Base-by-base conservation (phyloP, 768 basidiomycete genomes). In the Zangia roseola region DNA sequence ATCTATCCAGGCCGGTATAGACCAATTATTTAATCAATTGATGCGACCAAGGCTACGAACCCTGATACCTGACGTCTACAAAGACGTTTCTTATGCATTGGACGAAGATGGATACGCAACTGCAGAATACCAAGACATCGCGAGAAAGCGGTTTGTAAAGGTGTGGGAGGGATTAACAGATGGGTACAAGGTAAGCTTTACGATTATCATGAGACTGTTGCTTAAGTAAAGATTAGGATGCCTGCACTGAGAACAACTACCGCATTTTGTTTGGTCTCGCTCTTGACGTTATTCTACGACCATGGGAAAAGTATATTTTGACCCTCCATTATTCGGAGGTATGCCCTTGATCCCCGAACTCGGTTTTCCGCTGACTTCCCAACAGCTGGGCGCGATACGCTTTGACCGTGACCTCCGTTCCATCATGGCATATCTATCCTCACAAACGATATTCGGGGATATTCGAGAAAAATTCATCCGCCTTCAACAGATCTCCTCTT, bases 11-110 rank as follows among this genome's bases (percentile, higher is more conserved):
- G 73, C 79, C 3, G 91, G 94, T 14, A 73, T 97, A 23, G 97
- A 99, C 58, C 92, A 95, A 58, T 74, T 98, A 31, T 97, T 98
- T 75, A 97, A 94, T 59, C 95, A 98, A 63, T 75, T 97, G 10
- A 78, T 94, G 58, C 81, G 94, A 17, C 94, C 97, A 0, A 85
- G 84, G 50, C 68, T 99, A 40, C 83, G 97, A 21, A 88, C 81
- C 30, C 74, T 98, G 39, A 76, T 97, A 40, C 70, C 82, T 6
- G 97, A 98, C 52, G 80, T 93, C 7, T 97, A 95, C 70, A 93
- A 86, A 63, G 94, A 94, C 54, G 79, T 93, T 7, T 82, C 83
- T 5, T 98, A 99, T 63, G 67, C 88, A 20, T 73, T 98, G 13
- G 93, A 97, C 59, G 95, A 98, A 44, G 93, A 97, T 51, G 73